Percentiles rank a stretch among this genome's conserved stretches.
Conservation (phyloP, 1,139 yeast species). For the Entelexis paramagnoliae region DNA sequence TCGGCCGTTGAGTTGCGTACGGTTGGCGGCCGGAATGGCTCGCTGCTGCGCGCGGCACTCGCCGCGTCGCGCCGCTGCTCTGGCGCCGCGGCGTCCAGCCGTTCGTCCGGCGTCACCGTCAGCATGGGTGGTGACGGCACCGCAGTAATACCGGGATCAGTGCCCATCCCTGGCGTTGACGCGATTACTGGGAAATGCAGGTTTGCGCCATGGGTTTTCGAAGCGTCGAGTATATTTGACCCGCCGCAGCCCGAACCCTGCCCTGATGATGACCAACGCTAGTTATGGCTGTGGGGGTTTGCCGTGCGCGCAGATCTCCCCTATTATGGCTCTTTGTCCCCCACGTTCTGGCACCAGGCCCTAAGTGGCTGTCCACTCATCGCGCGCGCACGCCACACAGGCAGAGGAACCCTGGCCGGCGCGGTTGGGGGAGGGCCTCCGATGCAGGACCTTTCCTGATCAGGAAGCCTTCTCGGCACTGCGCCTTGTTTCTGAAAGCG, state of each 20-base stretch:
- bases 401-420: not conserved
- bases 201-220: not conserved
- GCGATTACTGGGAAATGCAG: not conserved
- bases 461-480: not conserved
- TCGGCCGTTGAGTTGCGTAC: not conserved
- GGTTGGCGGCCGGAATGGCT: not conserved
- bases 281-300: not conserved
- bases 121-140: not conserved
- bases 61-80: not conserved
- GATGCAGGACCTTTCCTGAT: not conserved
- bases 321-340: conserved; percentile 3
- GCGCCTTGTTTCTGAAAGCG: too few species aligned
- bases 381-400: conserved; percentile 1
- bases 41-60: not conserved
- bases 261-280: not conserved
- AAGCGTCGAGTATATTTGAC: conserved; percentile 1
- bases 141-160: not conserved
- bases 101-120: not conserved
- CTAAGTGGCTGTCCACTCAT: not conserved
- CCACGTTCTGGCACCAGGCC: not conserved
- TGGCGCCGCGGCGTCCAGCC: not conserved
- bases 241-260: conserved; percentile 2
- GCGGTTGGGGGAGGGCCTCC: not conserved
- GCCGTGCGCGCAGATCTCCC: not conserved
- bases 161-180: not conserved